Conservation (phyloP, 345 rosid genomes). For the Chamaenerion angustifolium region DNA sequence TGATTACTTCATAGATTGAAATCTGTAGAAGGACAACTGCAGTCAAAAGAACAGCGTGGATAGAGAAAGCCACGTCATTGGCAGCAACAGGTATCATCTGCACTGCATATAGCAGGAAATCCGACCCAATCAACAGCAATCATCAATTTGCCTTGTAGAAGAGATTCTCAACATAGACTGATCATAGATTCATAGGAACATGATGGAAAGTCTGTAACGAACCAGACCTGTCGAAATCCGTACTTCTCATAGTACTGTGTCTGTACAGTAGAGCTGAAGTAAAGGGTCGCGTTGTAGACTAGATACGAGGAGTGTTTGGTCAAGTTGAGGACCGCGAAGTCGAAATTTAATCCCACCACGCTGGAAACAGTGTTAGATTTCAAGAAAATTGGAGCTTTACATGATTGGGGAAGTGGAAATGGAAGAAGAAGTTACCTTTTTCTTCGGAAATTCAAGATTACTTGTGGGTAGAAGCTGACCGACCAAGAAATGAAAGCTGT, state of each 20-base stretch:
- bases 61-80: conserved; percentile 85
- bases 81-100: conserved; percentile 97
- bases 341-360: conserved; percentile 90
- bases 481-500: conserved; percentile 72
- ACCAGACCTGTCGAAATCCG: conserved; percentile 36
- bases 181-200: too few species aligned
- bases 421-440: conserved; percentile 25
- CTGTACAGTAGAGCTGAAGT: conserved; percentile 67
- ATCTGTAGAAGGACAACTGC: conserved; percentile 53
- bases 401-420: neutral
- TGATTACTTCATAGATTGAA: conserved; percentile 56
- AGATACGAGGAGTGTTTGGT: conserved; percentile 87
- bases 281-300: conserved; percentile 78
- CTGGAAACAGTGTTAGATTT: conserved; percentile 13
- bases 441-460: conserved; percentile 64
- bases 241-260: conserved; percentile 64
- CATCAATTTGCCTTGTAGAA: too few species aligned
- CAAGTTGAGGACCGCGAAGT: conserved; percentile 75
- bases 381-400: neutral
- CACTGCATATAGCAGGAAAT: neutral
- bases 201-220: too few species aligned
- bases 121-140: too few species aligned
- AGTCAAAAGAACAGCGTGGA: conserved; percentile 75
- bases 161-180: too few species aligned
- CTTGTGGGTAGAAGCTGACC: conserved; percentile 76